A percentile compares a stretch with the other conserved stretches of the same genome.
These are phyloP conservation scores for Pezicula rhizophila DNA, from an alignment of 2,329 filamentous ascomycete species.

Conservation along the genomic window DNA sequence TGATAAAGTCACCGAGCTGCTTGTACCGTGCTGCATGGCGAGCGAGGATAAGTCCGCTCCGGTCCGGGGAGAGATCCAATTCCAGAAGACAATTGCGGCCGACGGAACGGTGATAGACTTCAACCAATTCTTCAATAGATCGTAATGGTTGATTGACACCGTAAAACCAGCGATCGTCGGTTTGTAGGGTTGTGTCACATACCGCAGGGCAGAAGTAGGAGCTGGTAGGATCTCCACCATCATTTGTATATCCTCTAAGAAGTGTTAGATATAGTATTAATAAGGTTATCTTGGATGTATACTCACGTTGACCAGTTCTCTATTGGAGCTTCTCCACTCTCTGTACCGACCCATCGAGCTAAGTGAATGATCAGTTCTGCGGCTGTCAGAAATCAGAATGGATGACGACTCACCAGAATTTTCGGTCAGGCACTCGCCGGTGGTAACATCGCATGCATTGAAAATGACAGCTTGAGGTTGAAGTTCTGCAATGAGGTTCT, in stretches of 20 bases:
- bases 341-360: slow-evolving; percentile 21
- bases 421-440: slow-evolving; percentile 17
- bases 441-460: slow-evolving; percentile 16
- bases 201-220: slow-evolving; percentile 18
- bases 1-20: slow-evolving; percentile 20
- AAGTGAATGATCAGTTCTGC: neutral
- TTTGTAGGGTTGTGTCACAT: slow-evolving; percentile 22
- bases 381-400: neutral
- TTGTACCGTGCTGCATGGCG: slow-evolving; percentile 19
- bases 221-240: slow-evolving; percentile 19
- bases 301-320: slow-evolving; percentile 23
- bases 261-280: neutral
- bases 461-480: slow-evolving; percentile 21
- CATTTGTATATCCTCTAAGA: slow-evolving; percentile 5
- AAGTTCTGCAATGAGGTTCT: slow-evolving; percentile 13
- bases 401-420: slow-evolving; percentile 7
- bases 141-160: slow-evolving; percentile 17
- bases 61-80: slow-evolving; percentile 20
- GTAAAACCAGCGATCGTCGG: slow-evolving; percentile 21
- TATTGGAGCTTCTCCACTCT: slow-evolving; percentile 15
- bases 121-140: slow-evolving; percentile 17
- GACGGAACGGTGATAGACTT: slow-evolving; percentile 21
- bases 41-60: slow-evolving; percentile 19
- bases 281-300: neutral
- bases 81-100: slow-evolving; percentile 22